These are phyloP conservation scores for Gyromitra esculenta DNA, from an alignment of 2,329 filamentous ascomycete species.

Conservation along the genomic window DNA sequence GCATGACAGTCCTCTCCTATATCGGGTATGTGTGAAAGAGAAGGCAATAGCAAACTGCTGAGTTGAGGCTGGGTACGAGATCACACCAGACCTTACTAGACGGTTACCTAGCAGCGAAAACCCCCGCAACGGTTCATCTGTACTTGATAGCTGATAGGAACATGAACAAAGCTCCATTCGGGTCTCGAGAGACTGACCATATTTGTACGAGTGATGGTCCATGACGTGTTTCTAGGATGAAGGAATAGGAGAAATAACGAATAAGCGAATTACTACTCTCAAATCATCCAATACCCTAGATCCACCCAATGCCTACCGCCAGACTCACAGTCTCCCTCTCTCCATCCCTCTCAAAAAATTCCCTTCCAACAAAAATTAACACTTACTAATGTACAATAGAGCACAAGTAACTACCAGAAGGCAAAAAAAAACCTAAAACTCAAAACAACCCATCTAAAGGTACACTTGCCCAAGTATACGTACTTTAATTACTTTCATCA, in stretches of 20 bases:
- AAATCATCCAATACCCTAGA: too few relatives aligned
- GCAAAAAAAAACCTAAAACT: constrained; percentile 13
- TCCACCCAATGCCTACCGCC: neutral
- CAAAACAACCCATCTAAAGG: constrained; percentile 18
- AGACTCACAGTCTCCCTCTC: neutral
- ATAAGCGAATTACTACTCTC: neutral
- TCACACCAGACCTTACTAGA: too few relatives aligned
- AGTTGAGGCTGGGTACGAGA: too few relatives aligned
- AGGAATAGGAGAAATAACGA: neutral
- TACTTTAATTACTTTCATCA: constrained; percentile 32
- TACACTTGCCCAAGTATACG: constrained; percentile 37
- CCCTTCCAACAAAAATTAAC: constrained; percentile 3
- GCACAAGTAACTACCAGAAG: constrained; percentile 13
- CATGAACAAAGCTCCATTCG: neutral
- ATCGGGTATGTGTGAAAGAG: too few relatives aligned
- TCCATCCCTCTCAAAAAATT: neutral
- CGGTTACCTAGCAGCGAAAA: too few relatives aligned
- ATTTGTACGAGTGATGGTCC: neutral
- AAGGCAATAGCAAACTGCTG: too few relatives aligned
- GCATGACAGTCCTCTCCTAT: too few relatives aligned
- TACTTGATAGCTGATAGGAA: neutral
- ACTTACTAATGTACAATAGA: constrained; percentile 35
- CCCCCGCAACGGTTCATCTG: neutral
- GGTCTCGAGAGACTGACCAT: neutral
- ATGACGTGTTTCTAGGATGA: neutral